Evolutionary conservation across 192 early-diverging fungal genomes (phyloP), one percentile per base, ranked within the genome.

Genomic region (Pecoramyces ruminantium): DNA sequence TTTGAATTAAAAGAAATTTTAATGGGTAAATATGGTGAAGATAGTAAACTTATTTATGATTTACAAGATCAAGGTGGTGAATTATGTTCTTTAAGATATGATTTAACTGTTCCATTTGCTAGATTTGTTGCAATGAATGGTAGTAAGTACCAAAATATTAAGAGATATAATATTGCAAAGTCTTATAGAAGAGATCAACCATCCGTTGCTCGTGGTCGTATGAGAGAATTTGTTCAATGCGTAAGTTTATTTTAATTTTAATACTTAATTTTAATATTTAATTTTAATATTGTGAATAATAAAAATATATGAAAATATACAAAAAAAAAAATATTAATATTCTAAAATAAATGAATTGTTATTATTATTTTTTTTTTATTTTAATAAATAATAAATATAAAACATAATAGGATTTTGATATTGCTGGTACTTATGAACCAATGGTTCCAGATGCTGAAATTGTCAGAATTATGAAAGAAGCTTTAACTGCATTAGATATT

Each of bases 221-320:
- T 98, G 95, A 89, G 97, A 83, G 97, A 99, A 86, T 99, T 99
- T 82, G 97, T 91, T 87, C 97, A 99, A 86, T 99, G 97, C 85
- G 92, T 93, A 86, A 83, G 90, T 90, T n/a, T 51, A 34, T n/a
- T n/a, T n/a, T n/a, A n/a, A n/a, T n/a, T n/a, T n/a, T n/a, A n/a
- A n/a, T n/a, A n/a, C n/a, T n/a, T n/a, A n/a, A n/a, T n/a, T n/a
- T n/a, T n/a, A n/a, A n/a, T n/a, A n/a, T n/a, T n/a, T n/a, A n/a
- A n/a, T n/a, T n/a, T n/a, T n/a, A n/a, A n/a, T n/a, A n/a, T n/a
- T n/a, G n/a, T n/a, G n/a, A n/a, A n/a, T n/a, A n/a, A n/a, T n/a
- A n/a, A n/a, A n/a, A n/a, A n/a, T n/a, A n/a, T n/a, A n/a, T n/a
- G n/a, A n/a, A n/a, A n/a, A n/a, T n/a, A n/a, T n/a, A n/a, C n/a